phyloP scores from a whole-genome alignment of 169 alveolate species.

The Perkinsus chesapeaki region DNA sequence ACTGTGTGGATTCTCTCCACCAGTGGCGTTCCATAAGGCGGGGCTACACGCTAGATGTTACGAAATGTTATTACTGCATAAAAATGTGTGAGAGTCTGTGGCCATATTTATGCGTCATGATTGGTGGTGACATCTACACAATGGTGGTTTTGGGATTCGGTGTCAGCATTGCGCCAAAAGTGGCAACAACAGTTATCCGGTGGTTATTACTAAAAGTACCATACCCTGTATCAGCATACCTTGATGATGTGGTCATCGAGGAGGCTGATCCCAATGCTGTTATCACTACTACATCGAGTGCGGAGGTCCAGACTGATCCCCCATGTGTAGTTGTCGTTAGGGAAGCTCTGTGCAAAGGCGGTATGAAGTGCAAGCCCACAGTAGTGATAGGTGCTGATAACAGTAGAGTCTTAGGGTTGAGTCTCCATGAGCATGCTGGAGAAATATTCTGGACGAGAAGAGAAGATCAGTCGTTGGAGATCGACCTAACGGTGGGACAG shows the following conservation, averaged over 20 bases:
- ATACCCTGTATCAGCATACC: not conserved
- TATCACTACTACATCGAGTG: not conserved
- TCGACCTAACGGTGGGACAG: not conserved
- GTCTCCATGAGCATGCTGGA: not conserved
- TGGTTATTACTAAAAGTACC: not conserved
- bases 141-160: not conserved
- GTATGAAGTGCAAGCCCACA: not conserved
- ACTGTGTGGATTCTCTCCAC: not conserved
- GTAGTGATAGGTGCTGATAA: not conserved
- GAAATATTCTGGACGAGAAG: not conserved
- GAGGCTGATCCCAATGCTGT: not conserved
- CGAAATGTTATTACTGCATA: not conserved
- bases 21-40: not conserved
- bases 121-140: not conserved
- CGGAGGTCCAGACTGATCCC: not conserved
- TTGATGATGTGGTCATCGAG: not conserved
- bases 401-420: not conserved
- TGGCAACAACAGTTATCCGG: not conserved
- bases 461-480: not conserved
- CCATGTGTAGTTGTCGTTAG: not conserved
- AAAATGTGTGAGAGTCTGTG: not conserved
- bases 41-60: not conserved
- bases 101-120: not conserved
- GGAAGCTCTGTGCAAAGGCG: not conserved
- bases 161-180: not conserved